A percentile compares a stretch with the other conserved stretches of the same genome.
Evolutionary conservation across 441 rosid species (phyloP).

Genomic region (Populus trichocarpa): DNA sequence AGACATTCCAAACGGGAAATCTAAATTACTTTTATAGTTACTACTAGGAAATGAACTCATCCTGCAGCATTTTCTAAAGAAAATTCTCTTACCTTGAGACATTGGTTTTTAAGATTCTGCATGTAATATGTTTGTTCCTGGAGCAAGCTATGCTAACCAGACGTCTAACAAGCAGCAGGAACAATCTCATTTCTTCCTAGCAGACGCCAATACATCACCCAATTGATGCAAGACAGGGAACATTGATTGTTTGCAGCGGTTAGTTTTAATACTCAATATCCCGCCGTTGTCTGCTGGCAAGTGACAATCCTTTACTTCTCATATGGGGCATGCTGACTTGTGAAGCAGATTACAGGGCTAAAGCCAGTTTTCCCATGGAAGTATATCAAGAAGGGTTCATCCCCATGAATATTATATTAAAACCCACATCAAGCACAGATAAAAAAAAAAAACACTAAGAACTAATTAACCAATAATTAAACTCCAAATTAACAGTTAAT

Average conservation of each 20-base stretch:
- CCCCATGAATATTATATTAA: conserved; percentile 25
- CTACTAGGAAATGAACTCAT: too few relatives aligned
- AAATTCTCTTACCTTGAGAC: not conserved
- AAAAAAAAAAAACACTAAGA: not conserved
- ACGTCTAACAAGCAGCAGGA: too few relatives aligned
- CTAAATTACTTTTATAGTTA: too few relatives aligned
- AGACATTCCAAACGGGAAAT: too few relatives aligned
- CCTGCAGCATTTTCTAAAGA: too few relatives aligned
- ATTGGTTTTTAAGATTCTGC: not conserved
- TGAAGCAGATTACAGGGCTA: conserved; percentile 22
- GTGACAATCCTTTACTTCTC: not conserved
- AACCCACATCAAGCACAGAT: not conserved
- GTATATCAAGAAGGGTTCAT: conserved; percentile 34
- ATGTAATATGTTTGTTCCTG: too few relatives aligned
- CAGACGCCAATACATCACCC: not conserved
- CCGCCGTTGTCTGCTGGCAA: too few relatives aligned
- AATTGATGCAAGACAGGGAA: not conserved
- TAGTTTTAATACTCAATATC: too few relatives aligned
- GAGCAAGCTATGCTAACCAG: too few relatives aligned
- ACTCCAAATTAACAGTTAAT: not conserved
- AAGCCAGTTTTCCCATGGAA: conserved; percentile 4
- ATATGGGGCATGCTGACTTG: conserved; percentile 22
- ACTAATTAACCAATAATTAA: not conserved
- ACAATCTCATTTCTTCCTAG: not conserved
- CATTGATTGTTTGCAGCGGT: not conserved